These are phyloP conservation scores for Afroboletus lepidellus DNA, from an alignment of 1,284 basidiomycete genomes.

Conservation along the genomic window DNA sequence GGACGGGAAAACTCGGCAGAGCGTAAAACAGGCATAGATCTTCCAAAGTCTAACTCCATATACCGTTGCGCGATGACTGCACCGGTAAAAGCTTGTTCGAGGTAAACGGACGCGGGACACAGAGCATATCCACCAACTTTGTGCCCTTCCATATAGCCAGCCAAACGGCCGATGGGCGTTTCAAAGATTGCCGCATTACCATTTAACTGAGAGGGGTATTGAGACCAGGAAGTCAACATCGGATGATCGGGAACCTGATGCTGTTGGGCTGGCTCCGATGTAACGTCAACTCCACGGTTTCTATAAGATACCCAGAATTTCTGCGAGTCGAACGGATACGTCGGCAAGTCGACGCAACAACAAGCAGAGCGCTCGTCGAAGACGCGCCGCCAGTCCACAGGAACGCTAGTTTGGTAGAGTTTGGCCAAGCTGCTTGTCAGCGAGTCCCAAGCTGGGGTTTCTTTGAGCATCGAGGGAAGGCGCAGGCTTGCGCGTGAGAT, in stretches of 20 bases:
- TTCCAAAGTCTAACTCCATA: conserved; percentile 30
- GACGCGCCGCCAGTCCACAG: conserved; percentile 53
- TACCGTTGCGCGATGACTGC: conserved; percentile 38
- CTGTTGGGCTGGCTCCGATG: neutral
- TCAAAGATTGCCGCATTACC: conserved; percentile 49
- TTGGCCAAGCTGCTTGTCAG: conserved; percentile 45
- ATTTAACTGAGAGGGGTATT: conserved; percentile 42
- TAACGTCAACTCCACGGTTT: conserved; percentile 23
- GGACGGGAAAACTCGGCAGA: conserved; percentile 52
- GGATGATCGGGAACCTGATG: conserved; percentile 32
- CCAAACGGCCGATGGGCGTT: conserved; percentile 47
- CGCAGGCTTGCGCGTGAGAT: conserved; percentile 35
- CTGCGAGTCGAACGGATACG: conserved; percentile 57
- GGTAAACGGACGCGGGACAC: conserved; percentile 69
- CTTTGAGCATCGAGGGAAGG: conserved; percentile 50
- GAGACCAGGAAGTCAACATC: conserved; percentile 45
- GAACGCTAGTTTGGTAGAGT: conserved; percentile 44
- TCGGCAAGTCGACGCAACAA: conserved; percentile 50
- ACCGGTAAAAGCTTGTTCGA: conserved; percentile 53
- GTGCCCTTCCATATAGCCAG: conserved; percentile 54
- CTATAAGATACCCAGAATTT: conserved; percentile 58
- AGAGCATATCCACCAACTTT: conserved; percentile 54
- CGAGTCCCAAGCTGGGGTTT: conserved; percentile 43
- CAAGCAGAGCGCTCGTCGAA: conserved; percentile 46
- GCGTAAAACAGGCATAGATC: conserved; percentile 40